These are phyloP conservation scores for Aristolochia californica DNA, from an alignment of 164 flowering plant genomes.

Conservation along the genomic window DNA sequence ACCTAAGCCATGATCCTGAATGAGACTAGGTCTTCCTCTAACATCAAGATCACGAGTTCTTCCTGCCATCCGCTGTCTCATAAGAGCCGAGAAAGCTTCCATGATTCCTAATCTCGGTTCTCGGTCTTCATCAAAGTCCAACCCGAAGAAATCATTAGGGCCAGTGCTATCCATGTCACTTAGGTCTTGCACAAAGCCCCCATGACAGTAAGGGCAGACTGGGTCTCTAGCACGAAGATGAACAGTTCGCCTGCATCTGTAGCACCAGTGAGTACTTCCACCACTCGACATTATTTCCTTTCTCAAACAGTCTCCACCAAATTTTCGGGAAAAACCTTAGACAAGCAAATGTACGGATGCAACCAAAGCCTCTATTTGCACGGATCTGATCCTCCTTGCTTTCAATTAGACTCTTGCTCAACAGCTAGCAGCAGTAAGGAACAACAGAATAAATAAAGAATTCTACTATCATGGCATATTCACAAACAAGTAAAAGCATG, in stretches of 20 bases:
- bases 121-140: conserved; percentile 31
- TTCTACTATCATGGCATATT: too few species aligned
- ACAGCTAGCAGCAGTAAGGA: too few species aligned
- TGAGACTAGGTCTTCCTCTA: conserved; percentile 36
- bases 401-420: too few species aligned
- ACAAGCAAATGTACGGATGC: too few species aligned
- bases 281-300: conserved; percentile 41
- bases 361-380: too few species aligned
- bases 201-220: conserved; percentile 46
- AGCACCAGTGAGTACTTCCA: conserved; percentile 76
- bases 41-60: conserved; percentile 30
- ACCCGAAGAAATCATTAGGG: conserved; percentile 37
- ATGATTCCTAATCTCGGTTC: conserved; percentile 40
- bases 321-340: too few species aligned
- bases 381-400: too few species aligned
- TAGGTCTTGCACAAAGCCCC: conserved; percentile 71
- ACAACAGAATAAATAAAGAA: too few species aligned
- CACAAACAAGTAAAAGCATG: too few species aligned
- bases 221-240: conserved; percentile 37
- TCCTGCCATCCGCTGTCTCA: conserved; percentile 46
- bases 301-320: too few species aligned
- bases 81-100: conserved; percentile 67
- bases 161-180: conserved; percentile 30
- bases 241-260: conserved; percentile 54
- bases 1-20: conserved; percentile 27